Evolutionary conservation across 805 yeast genomes (phyloP).

Genomic region (Kurtzmaniella cleridarum): DNA sequence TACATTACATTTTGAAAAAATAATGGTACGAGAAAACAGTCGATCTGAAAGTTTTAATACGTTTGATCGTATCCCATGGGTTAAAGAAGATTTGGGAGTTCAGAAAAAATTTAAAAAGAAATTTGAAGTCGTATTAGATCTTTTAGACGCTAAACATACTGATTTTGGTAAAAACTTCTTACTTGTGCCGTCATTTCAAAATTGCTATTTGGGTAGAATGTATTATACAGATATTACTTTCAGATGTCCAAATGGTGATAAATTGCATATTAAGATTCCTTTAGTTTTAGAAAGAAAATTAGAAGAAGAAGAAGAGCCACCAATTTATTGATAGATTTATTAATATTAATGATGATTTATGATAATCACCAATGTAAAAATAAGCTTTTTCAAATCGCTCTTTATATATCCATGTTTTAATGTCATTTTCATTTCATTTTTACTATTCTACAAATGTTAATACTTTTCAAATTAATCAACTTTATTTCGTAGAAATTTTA

Average conservation of each 20-base stretch:
- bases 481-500: too few species aligned
- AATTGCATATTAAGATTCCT: constrained; percentile 20
- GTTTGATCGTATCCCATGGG: constrained; percentile 17
- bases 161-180: constrained; percentile 19
- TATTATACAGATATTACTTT: constrained; percentile 25
- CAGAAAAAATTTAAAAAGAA: constrained; percentile 15
- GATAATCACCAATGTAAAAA: not conserved
- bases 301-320: not conserved
- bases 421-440: too few species aligned
- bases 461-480: too few species aligned
- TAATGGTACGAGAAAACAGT: not conserved
- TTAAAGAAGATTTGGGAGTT: constrained; percentile 7
- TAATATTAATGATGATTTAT: not conserved
- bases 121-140: constrained; percentile 20
- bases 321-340: not conserved
- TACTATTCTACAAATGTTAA: too few species aligned
- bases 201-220: constrained; percentile 27
- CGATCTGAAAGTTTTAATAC: not conserved
- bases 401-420: too few species aligned
- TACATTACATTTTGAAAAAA: constrained; percentile 17
- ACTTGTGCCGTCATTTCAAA: constrained; percentile 36
- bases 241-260: constrained; percentile 20
- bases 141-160: constrained; percentile 13
- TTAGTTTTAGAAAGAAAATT: constrained; percentile 17
- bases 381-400: too few species aligned